Base-by-base conservation (phyloP, 352 stramenopile species). In the Phytophthora boehmeriae region DNA sequence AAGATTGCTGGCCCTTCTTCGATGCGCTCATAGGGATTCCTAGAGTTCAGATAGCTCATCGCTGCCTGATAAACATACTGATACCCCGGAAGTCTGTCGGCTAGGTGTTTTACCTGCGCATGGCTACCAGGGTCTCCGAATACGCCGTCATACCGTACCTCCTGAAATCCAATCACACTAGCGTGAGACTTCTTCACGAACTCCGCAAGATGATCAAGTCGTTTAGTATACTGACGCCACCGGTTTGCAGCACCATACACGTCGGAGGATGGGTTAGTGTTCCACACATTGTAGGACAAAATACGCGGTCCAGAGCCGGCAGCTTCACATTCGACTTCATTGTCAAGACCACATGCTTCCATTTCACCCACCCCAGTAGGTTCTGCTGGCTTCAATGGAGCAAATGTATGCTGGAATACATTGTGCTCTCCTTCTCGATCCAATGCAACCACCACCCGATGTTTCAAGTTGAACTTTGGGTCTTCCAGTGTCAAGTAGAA, bases 271-370 rank as follows among this genome's bases (percentile, higher is more conserved):
- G 89, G 89, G 50, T 96, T 97, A 10, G 87, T 95, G 69, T 95
- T 96, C 89, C 89, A 97, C 11, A 96, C 79, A 39, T 97, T 97
- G 73, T 92, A 97, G 41, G 87, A 89, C 30, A 95, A 62, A 28
- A 96, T 94, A 19, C 85, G 75, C 11, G 85, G 84, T 0, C 54
- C 66, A 9, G 39, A 54, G 42, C 42, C 42, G 36, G 34, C 45
- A 34, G 36, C 42, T 6, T 25, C 42, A 34, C 66, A 71, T 27
- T 68, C 57, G 11, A 51, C 34, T 45, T 68, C 59, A 19, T 43
- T 56, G 9, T 53, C 42, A 14, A 64, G 35, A 20, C 51, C 46
- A 17, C 62, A 79, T 16, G 53, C 52, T 36, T 46, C 20, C 28
- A 20, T 64, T 23, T 56, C 54, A 28, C 56, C 57, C 28, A 38